Evolutionary conservation across 768 basidiomycete species (phyloP).

Genomic region (Pulveroboletus sp.): DNA sequence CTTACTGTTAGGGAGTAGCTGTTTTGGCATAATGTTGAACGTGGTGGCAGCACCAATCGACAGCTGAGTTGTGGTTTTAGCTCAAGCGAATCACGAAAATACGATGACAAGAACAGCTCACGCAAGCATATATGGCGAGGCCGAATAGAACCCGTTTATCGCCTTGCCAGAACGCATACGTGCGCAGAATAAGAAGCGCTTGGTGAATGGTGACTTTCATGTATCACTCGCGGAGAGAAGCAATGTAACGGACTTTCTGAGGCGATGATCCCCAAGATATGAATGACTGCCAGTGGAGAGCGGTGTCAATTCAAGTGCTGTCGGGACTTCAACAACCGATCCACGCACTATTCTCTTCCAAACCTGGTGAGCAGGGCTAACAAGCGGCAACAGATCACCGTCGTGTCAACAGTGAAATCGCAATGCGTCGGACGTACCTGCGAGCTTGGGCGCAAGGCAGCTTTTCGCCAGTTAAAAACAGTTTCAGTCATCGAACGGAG

Average conservation of each 20-base stretch:
- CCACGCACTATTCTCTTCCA: conserved; percentile 11
- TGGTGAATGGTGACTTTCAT: background rate
- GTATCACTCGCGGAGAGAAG: background rate
- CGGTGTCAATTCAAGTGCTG: background rate
- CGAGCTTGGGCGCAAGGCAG: conserved; percentile 3
- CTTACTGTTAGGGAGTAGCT: conserved; percentile 6
- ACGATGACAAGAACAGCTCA: background rate
- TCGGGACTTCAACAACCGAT: background rate
- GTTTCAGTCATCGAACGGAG: background rate
- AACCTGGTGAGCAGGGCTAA: conserved; percentile 1
- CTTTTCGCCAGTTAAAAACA: background rate
- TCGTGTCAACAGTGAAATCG: background rate
- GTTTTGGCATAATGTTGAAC: background rate
- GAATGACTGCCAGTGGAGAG: conserved; percentile 8
- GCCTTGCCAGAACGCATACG: conserved; percentile 20
- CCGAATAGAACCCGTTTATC: conserved; percentile 10
- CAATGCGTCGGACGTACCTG: conserved; percentile 5
- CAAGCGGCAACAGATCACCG: background rate
- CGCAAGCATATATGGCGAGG: conserved; percentile 8
- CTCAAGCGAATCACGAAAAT: background rate
- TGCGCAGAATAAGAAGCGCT: conserved; percentile 19
- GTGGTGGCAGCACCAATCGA: conserved; percentile 5
- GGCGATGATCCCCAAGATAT: conserved; percentile 2
- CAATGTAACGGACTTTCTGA: conserved; percentile 5
- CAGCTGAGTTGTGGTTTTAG: background rate